phyloP scores from a whole-genome alignment of 1,139 yeast genomes.

The Pichia inconspicua region DNA sequence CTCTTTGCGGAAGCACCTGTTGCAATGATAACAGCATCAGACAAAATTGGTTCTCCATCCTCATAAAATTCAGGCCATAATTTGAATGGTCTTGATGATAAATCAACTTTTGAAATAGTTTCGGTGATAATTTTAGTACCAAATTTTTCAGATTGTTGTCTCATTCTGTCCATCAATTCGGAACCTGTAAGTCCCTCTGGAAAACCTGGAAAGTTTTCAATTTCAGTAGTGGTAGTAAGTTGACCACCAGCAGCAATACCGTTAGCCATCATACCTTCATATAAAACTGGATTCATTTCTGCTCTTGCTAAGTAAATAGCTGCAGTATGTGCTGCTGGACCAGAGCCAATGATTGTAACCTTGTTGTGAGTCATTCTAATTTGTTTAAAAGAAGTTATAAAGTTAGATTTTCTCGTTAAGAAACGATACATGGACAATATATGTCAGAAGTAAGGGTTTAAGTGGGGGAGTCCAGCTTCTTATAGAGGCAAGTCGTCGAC shows the following conservation, averaged over 20 bases:
- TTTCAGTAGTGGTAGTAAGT: slow-evolving; percentile 93
- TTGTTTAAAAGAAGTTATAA: background rate
- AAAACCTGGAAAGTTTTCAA: slow-evolving; percentile 97
- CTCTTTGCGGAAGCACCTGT: slow-evolving; percentile 98
- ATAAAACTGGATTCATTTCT: slow-evolving; percentile 85
- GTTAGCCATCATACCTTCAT: slow-evolving; percentile 95
- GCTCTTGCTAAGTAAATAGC: slow-evolving; percentile 96
- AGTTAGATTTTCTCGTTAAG: background rate
- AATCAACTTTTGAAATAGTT: slow-evolving; percentile 85
- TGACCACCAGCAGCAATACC: slow-evolving; percentile 99
- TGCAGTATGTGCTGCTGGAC: slow-evolving; percentile 99
- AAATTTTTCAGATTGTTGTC: slow-evolving; percentile 73
- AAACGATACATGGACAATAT: background rate
- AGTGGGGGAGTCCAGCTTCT: background rate
- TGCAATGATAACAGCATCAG: slow-evolving; percentile 88
- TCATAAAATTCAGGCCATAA: slow-evolving; percentile 95
- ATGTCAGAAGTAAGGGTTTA: background rate
- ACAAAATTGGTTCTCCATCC: slow-evolving; percentile 79
- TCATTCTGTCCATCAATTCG: slow-evolving; percentile 88
- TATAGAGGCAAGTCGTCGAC: background rate
- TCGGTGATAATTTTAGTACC: slow-evolving; percentile 94
- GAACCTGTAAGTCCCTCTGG: slow-evolving; percentile 90
- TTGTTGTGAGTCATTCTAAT: slow-evolving; percentile 71
- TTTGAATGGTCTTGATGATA: slow-evolving; percentile 82
- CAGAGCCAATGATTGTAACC: slow-evolving; percentile 93